Percentiles rank a stretch among this genome's conserved stretches.
These are phyloP conservation scores for Wallacemonas sp. DNA, from an alignment of 208 protist genomes.

Conservation along the genomic window DNA sequence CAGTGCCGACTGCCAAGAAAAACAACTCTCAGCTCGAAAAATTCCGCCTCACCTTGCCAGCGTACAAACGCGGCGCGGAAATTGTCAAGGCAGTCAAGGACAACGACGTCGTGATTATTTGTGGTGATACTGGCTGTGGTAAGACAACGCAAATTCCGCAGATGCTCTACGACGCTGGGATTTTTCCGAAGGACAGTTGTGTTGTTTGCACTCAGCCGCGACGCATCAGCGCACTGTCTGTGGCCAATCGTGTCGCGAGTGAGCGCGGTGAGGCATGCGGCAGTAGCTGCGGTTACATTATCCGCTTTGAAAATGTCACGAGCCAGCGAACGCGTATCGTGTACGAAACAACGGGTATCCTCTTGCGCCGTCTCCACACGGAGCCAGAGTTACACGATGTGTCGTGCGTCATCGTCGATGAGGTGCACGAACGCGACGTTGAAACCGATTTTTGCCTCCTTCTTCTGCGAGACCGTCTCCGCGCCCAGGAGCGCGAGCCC, in stretches of 20 bases:
- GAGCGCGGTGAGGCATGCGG: conserved; percentile 86
- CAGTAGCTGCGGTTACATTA: conserved; percentile 87
- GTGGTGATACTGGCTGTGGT: conserved; percentile 97
- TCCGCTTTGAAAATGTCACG: conserved; percentile 86
- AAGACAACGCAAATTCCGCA: conserved; percentile 97
- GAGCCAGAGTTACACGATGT: conserved; percentile 89
- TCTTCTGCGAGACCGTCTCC: conserved; percentile 68
- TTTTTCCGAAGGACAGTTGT: conserved; percentile 54
- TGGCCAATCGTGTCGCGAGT: conserved; percentile 86
- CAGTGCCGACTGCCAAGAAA: not conserved
- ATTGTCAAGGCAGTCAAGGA: conserved; percentile 62
- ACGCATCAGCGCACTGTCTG: conserved; percentile 89
- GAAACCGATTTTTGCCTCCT: conserved; percentile 86
- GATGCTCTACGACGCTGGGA: conserved; percentile 63
- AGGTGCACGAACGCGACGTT: conserved; percentile 88
- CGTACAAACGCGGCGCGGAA: conserved; percentile 45
- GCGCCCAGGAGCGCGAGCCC: conserved; percentile 45
- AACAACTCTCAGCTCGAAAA: conserved; percentile 30
- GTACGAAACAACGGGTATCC: conserved; percentile 98
- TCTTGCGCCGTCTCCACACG: conserved; percentile 95
- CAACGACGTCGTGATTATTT: conserved; percentile 82
- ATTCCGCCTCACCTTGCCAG: conserved; percentile 63
- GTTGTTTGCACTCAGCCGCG: conserved; percentile 91
- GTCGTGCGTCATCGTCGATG: conserved; percentile 86
- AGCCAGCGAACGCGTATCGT: conserved; percentile 93